Base-by-base conservation (phyloP, 352 stramenopile genomes). In the Phytopythium oedochilum region DNA sequence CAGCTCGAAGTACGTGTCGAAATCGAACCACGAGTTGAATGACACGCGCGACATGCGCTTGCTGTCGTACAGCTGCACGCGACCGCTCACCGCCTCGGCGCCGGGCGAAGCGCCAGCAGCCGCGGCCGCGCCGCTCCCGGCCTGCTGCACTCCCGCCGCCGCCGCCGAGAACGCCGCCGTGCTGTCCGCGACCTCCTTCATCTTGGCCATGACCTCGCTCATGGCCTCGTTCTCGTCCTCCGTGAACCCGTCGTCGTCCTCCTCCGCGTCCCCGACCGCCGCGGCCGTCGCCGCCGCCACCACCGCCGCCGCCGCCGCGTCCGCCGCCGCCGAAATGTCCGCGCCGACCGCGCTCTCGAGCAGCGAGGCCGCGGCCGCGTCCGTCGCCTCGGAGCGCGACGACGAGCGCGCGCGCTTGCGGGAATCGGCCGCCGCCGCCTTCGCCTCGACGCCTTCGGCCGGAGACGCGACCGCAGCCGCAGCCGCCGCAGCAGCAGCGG, bases 1-100 rank as follows among this genome's bases (percentile, higher is more conserved):
- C 70, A 87, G 70, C 57, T 92, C 83, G 71, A 92, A 92, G 66
- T 90, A 92, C 70, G 78, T 64, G 57, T 92, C 83, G 35, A 92
- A 92, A 53, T 92, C 83, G 60, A 89, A 90, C 83, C 83, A 92
- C 67, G 83, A 90, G 63, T 85, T 88, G 68, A 92, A 92, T 49
- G 79, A 89, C 61, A 92, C 79, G 59, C 83, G 79, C 44, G 70
- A 73, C 83, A 92, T 92, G 55, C 83, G 79, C 61, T 90, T 89
- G 75, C 83, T 88, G 49, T 90, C 78, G 59, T 81, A 88, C 34
- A 85, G 68, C 60, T 85, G 71, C 63, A 78, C 59, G 48, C 78
- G 70, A 48, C 60, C 25, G 39, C 25, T 25, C 20, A 59, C 63
- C 14, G 60, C 58, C 34, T 66, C 65, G 3, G 31, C 32, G 12